Conservation (phyloP, 2,329 filamentous ascomycete genomes). For the Aspergillus aculeatinus region DNA sequence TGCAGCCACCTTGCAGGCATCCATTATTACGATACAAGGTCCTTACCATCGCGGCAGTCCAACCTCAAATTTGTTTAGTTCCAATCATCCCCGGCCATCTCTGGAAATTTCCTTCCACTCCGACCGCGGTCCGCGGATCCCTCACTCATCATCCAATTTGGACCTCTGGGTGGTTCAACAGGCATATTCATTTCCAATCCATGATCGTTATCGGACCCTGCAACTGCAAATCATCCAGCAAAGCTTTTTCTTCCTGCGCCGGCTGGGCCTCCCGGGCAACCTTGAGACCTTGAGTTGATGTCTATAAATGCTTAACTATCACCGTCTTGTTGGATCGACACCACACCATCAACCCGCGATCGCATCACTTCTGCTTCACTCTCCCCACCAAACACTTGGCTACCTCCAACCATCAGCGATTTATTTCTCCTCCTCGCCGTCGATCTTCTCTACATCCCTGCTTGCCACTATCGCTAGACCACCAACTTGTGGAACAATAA, state of each 20-base stretch:
- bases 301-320: neutral
- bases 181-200: neutral
- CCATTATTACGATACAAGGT: conserved; percentile 1
- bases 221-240: neutral
- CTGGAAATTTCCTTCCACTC: neutral
- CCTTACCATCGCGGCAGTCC: neutral
- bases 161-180: neutral
- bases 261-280: neutral
- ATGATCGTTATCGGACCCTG: neutral
- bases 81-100: neutral
- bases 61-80: neutral
- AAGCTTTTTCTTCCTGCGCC: neutral
- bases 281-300: neutral
- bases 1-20: conserved; percentile 11
- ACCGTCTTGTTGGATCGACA: neutral
- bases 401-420: neutral
- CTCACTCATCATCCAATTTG: neutral
- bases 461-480: neutral
- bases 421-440: neutral
- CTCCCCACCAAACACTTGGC: neutral
- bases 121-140: too few relatives aligned
- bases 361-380: conserved; percentile 4
- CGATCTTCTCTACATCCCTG: neutral
- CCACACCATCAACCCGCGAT: neutral
- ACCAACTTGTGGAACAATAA: conserved; percentile 2